Percentiles rank a stretch among this genome's conserved stretches.
These are phyloP conservation scores for Lepraria neglecta DNA, from an alignment of 495 filamentous ascomycete genomes.

Conservation along the genomic window DNA sequence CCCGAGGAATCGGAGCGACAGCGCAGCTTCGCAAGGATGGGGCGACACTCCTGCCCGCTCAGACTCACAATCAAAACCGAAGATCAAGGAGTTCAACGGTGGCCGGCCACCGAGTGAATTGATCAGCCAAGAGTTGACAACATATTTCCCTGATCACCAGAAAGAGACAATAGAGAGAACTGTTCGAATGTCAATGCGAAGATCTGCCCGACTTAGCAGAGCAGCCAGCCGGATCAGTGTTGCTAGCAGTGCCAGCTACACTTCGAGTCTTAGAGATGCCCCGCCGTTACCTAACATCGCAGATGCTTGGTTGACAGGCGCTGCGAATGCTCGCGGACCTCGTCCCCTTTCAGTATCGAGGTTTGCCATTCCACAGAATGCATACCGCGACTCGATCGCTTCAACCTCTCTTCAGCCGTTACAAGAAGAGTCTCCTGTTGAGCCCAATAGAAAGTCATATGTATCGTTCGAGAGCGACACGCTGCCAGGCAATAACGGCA, in stretches of 20 bases:
- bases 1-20: constrained; percentile 55
- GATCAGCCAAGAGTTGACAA: constrained; percentile 89
- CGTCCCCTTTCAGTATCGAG: constrained; percentile 59
- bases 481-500: constrained; percentile 53
- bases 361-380: constrained; percentile 50
- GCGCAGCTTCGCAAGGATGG: constrained; percentile 37
- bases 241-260: constrained; percentile 87
- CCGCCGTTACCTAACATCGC: constrained; percentile 96
- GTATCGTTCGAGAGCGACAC: constrained; percentile 88
- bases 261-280: constrained; percentile 78
- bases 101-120: constrained; percentile 90
- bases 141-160: constrained; percentile 94
- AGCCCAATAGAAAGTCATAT: constrained; percentile 90
- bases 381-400: constrained; percentile 78
- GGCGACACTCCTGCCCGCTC: constrained; percentile 53
- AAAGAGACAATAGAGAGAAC: constrained; percentile 90
- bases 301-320: constrained; percentile 74
- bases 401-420: constrained; percentile 82
- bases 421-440: constrained; percentile 85
- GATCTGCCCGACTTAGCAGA: constrained; percentile 83
- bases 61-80: constrained; percentile 43
- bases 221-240: constrained; percentile 88
- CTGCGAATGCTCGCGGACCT: constrained; percentile 36
- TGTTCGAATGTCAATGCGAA: constrained; percentile 79
- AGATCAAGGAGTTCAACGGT: constrained; percentile 76